Base-by-base conservation (phyloP, 1,284 basidiomycete species). In the Hymenochaete sp. region DNA sequence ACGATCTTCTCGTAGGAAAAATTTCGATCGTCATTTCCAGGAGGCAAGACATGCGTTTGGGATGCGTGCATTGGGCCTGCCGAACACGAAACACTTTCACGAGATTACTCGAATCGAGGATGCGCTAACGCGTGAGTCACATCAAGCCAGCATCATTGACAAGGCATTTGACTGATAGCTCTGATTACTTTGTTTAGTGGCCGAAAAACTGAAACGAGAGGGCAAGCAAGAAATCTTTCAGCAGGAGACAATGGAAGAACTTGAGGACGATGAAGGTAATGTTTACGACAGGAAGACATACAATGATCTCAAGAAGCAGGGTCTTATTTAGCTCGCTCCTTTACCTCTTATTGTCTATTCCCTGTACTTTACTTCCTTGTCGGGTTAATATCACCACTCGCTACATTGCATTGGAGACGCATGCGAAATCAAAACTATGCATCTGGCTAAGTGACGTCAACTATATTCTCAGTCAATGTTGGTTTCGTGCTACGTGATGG, bases 11-110 rank as follows among this genome's bases (percentile, higher is more conserved):
- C 19, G 26, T 55, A 85, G 88, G 61, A 93, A 93, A 77, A 93
- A 93, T 63, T 95, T 93, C 57, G 91, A 95, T 59, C 75, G 89
- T 45, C 91, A 95, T 66, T 93, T 95, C 67, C 85, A 89, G 74
- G 96, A 98, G 71, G 87, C 89, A 29, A 74, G 93, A 45, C 96
- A 99, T 67, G 90, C 95, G 1, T 98, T 98, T 56, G 96, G 95
- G 24, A 97, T 99, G 92, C 82, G 93, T 32, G 95, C 96, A 3
- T 72, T 99, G 24, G 96, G 96, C 13, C 69, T 99, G 52, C 96
- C 96, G 1, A 98, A 98, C 57, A 97, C 93, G 1, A 95, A 95
- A 62, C 96, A 99, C 66, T 99, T 98, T 71, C 90, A 96, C 58
- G 95, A 97, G 63, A 97, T 99, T 52, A 98, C 93, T 16, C 79